Evolutionary conservation across 208 protist genomes (phyloP).

Genomic region (Acanthamoeba lenticulata): DNA sequence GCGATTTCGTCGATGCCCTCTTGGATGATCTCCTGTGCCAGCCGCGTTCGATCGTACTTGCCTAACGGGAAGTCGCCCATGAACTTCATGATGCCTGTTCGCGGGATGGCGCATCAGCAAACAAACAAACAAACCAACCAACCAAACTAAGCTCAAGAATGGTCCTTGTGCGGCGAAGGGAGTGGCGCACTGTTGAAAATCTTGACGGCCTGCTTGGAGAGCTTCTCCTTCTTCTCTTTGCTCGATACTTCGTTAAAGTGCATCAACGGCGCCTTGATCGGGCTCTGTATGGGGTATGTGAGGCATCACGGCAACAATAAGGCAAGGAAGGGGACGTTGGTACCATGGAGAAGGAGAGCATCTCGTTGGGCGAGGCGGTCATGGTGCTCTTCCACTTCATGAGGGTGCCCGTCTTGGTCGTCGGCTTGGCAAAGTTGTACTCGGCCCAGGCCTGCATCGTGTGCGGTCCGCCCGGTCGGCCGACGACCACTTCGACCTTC

Average conservation of each 20-base stretch:
- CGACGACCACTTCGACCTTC: too few species aligned
- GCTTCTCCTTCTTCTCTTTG: neutral
- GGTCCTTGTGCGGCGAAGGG: too few species aligned
- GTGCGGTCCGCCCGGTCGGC: too few species aligned
- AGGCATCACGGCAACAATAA: neutral
- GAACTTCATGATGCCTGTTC: slow-evolving; percentile 28
- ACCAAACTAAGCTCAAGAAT: too few species aligned
- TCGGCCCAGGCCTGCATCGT: too few species aligned
- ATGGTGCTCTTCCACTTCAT: neutral
- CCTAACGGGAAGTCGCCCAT: slow-evolving; percentile 61
- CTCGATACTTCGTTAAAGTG: neutral
- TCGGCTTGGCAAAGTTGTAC: too few species aligned
- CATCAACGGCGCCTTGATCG: neutral
- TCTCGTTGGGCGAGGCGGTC: neutral
- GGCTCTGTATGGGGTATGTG: slow-evolving; percentile 35
- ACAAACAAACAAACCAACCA: too few species aligned
- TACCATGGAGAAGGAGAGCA: neutral
- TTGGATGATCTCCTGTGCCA: slow-evolving; percentile 34
- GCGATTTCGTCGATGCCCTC: neutral
- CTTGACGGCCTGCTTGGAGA: neutral
- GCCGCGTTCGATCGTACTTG: neutral
- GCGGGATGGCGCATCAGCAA: too few species aligned
- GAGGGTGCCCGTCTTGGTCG: too few species aligned
- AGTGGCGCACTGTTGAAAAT: neutral
- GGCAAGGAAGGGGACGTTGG: neutral